Evolutionary conservation across 106 monocot genomes (phyloP).

Genomic region (Cymbidium sinense): DNA sequence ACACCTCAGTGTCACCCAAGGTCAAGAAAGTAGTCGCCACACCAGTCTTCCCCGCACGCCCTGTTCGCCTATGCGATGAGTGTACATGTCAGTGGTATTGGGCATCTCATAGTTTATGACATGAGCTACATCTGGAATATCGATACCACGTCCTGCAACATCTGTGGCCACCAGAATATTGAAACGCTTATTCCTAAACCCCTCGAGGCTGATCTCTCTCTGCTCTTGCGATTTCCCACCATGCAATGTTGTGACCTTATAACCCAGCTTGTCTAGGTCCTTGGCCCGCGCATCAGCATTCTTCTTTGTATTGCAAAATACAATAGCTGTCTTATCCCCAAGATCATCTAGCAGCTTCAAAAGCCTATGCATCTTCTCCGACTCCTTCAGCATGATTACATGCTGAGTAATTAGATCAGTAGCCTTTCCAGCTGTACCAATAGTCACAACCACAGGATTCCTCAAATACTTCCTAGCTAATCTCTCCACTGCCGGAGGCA

Average conservation of each 20-base stretch:
- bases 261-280: slow-evolving; percentile 80
- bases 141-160: slow-evolving; percentile 96
- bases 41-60: slow-evolving; percentile 93
- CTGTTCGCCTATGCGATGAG: slow-evolving; percentile 97
- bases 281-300: slow-evolving; percentile 80
- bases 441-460: slow-evolving; percentile 95
- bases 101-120: slow-evolving; percentile 99
- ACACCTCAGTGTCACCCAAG: slow-evolving; percentile 75
- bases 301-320: slow-evolving; percentile 93
- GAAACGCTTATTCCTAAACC: slow-evolving; percentile 79
- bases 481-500: slow-evolving; percentile 90
- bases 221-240: slow-evolving; percentile 98
- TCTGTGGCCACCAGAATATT: slow-evolving; percentile 95
- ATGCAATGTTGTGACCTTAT: slow-evolving; percentile 80
- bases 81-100: slow-evolving; percentile 68
- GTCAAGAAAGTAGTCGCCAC: slow-evolving; percentile 89
- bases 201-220: slow-evolving; percentile 93
- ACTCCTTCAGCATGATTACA: slow-evolving; percentile 87
- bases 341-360: slow-evolving; percentile 80
- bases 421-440: slow-evolving; percentile 91
- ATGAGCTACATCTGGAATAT: slow-evolving; percentile 97
- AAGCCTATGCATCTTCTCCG: slow-evolving; percentile 78
- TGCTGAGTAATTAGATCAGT: slow-evolving; percentile 93
- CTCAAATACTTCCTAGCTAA: slow-evolving; percentile 88
- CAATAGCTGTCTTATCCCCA: slow-evolving; percentile 89